Percentiles rank a stretch among this genome's conserved stretches.
Evolutionary conservation across 1,139 yeast genomes (phyloP).

Genomic region (Yamadazyma siamensis): DNA sequence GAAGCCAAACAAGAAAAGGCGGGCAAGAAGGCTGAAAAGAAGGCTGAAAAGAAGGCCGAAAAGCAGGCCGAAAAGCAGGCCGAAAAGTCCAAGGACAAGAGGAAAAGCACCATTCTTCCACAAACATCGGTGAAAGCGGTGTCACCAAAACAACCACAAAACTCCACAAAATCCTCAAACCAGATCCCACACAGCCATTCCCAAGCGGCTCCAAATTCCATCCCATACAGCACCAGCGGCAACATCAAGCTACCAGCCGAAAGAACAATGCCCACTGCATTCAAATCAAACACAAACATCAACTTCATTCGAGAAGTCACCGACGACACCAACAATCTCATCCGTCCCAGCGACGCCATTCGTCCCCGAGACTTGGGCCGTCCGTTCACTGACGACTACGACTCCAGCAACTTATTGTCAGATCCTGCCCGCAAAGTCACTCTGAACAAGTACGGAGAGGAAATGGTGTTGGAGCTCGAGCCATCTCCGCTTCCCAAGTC

Average conservation of each 20-base stretch:
- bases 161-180: neutral
- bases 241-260: slow-evolving; percentile 11
- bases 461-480: slow-evolving; percentile 22
- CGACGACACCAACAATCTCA: slow-evolving; percentile 22
- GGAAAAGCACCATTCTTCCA: too few relatives aligned
- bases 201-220: slow-evolving; percentile 9
- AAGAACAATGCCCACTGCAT: slow-evolving; percentile 9
- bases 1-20: slow-evolving; percentile 1
- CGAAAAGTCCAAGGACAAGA: slow-evolving; percentile 1
- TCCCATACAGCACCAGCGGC: slow-evolving; percentile 8
- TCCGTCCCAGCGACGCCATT: neutral
- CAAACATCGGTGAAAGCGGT: neutral
- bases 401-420: slow-evolving; percentile 18
- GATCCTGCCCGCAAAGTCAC: slow-evolving; percentile 27
- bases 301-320: slow-evolving; percentile 36
- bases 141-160: neutral
- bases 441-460: slow-evolving; percentile 24
- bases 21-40: slow-evolving; percentile 4
- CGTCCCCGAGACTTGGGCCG: too few relatives aligned
- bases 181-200: slow-evolving; percentile 1
- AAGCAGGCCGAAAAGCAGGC: slow-evolving; percentile 3
- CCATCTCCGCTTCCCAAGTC: slow-evolving; percentile 15
- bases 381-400: slow-evolving; percentile 13
- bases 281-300: slow-evolving; percentile 19
- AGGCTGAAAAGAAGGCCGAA: slow-evolving; percentile 1